Percentiles rank a stretch among this genome's conserved stretches.
phyloP scores from a whole-genome alignment of 371 early-diverging fungal genomes.

The Actinomucor elegans region DNA sequence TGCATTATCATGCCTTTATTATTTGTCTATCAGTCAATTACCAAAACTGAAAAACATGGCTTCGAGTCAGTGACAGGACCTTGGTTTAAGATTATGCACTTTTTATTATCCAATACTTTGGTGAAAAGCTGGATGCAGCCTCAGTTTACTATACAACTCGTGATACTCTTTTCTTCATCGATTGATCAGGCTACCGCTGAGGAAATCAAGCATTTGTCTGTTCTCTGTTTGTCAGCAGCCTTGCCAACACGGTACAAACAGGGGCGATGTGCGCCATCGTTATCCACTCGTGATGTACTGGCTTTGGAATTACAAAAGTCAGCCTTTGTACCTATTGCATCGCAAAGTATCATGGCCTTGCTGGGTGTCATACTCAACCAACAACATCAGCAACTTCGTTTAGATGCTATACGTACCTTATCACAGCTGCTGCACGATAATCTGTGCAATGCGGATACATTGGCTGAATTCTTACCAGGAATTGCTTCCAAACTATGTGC shows the following conservation, averaged over 20 bases:
- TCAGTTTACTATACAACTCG: conserved; percentile 2
- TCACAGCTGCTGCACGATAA: conserved; percentile 29
- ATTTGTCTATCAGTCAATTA: neutral
- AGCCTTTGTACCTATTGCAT: conserved; percentile 25
- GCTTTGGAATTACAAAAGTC: conserved; percentile 14
- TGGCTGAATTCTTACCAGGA: conserved; percentile 48
- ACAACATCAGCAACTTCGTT: conserved; percentile 36
- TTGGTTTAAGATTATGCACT: conserved; percentile 14
- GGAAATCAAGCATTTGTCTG: conserved; percentile 35
- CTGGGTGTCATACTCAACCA: conserved; percentile 30
- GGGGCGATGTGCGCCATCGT: too few species aligned
- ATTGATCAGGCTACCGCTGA: conserved; percentile 18
- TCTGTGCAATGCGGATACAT: conserved; percentile 28
- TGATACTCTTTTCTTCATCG: conserved; percentile 5
- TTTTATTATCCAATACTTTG: conserved; percentile 14
- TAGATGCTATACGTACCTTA: conserved; percentile 34
- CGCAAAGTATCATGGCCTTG: conserved; percentile 31
- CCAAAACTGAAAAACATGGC: neutral
- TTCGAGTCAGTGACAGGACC: conserved; percentile 9
- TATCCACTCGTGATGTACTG: too few species aligned
- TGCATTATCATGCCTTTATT: neutral
- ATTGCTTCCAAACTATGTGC: conserved; percentile 40
- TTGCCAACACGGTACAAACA: conserved; percentile 25
- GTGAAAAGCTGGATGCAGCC: neutral
- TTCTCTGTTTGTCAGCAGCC: conserved; percentile 35